Conservation (phyloP, 2,329 filamentous ascomycete genomes). For the Biscogniauxia sp. region DNA sequence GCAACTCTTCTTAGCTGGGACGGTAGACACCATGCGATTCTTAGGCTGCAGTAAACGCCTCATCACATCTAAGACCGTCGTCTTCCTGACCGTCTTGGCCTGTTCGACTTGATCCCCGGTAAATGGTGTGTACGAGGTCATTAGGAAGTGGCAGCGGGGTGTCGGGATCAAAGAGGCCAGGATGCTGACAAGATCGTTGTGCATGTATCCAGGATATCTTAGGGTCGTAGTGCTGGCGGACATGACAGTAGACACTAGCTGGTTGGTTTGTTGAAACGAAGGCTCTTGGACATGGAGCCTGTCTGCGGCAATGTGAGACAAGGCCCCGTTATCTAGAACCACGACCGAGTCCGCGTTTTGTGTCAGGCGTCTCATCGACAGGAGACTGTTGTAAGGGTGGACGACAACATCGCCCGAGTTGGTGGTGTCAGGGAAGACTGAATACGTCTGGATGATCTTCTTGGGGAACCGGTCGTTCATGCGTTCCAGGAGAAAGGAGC, state of each 20-base stretch:
- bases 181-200: constrained; percentile 97
- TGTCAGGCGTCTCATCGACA: constrained; percentile 85
- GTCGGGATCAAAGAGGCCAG: constrained; percentile 94
- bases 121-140: constrained; percentile 98
- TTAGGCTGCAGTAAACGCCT: constrained; percentile 91
- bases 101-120: constrained; percentile 95
- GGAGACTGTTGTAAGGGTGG: constrained; percentile 95
- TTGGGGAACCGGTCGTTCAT: constrained; percentile 98
- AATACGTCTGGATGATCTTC: constrained; percentile 98
- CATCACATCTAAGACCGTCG: constrained; percentile 97
- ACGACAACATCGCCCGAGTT: constrained; percentile 89
- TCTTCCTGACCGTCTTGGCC: constrained; percentile 96
- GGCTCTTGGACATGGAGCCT: constrained; percentile 92
- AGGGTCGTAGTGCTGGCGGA: constrained; percentile 95
- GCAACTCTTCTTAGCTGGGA: constrained; percentile 93
- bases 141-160: constrained; percentile 94
- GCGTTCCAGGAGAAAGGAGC: constrained; percentile 89
- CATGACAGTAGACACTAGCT: constrained; percentile 97
- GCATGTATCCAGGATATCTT: constrained; percentile 98
- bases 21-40: constrained; percentile 98
- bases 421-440: constrained; percentile 93
- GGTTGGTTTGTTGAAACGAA: constrained; percentile 96
- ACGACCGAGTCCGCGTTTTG: constrained; percentile 98
- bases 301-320: constrained; percentile 92
- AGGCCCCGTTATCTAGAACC: constrained; percentile 91